Evolutionary conservation across 2,329 filamentous ascomycete species (phyloP).

Genomic region (Colletotrichum sojae): DNA sequence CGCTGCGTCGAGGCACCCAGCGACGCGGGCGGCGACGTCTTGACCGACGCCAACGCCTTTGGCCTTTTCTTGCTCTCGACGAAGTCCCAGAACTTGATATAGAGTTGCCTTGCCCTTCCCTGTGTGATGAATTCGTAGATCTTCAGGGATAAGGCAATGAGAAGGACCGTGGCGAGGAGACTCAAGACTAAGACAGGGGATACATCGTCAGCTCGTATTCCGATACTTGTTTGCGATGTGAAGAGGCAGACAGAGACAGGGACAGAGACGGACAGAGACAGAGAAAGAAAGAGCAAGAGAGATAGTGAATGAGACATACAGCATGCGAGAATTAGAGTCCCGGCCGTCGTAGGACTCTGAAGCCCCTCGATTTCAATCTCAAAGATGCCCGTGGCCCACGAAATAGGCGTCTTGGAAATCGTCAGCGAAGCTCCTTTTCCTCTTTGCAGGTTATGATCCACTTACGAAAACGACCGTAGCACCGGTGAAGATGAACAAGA

Average conservation of each 20-base stretch:
- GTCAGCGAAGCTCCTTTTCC: not conserved
- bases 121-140: slow-evolving; percentile 38
- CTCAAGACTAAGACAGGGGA: slow-evolving; percentile 18
- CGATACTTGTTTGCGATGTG: too few relatives aligned
- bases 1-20: slow-evolving; percentile 28
- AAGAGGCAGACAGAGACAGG: too few relatives aligned
- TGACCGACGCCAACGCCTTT: not conserved
- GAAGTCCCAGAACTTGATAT: not conserved
- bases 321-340: slow-evolving; percentile 28
- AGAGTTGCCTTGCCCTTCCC: slow-evolving; percentile 9
- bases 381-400: slow-evolving; percentile 40
- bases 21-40: slow-evolving; percentile 19
- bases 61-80: not conserved
- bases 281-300: too few relatives aligned
- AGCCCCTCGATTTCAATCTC: slow-evolving; percentile 35
- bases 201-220: not conserved
- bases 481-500: slow-evolving; percentile 41
- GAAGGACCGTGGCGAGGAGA: slow-evolving; percentile 33
- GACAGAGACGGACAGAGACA: too few relatives aligned
- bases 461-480: slow-evolving; percentile 40
- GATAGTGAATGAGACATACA: not conserved
- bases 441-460: not conserved
- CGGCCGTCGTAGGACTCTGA: slow-evolving; percentile 9
- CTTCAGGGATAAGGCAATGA: slow-evolving; percentile 37
- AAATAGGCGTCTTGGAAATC: slow-evolving; percentile 24